These are phyloP conservation scores for Rhododendron ovatum DNA, from an alignment of 148 eudicot genomes.

Conservation along the genomic window DNA sequence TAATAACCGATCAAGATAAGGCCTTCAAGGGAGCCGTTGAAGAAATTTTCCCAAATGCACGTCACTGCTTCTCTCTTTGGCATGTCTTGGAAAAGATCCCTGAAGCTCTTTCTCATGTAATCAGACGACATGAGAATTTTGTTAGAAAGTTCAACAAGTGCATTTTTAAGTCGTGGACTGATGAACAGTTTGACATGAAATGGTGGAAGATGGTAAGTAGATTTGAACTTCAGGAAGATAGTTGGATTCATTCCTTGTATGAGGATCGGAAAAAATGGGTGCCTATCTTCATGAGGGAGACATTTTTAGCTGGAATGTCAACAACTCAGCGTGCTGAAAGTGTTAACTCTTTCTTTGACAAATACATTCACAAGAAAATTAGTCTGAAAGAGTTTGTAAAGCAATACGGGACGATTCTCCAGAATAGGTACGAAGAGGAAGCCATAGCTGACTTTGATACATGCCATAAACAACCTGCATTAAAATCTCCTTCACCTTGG, in stretches of 20 bases:
- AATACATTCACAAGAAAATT: constrained; percentile 35
- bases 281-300: constrained; percentile 38
- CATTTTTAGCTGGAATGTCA: constrained; percentile 51
- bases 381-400: constrained; percentile 43
- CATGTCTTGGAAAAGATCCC: constrained; percentile 47
- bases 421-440: constrained; percentile 54
- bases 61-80: constrained; percentile 56
- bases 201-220: constrained; percentile 53
- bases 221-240: constrained; percentile 49
- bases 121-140: constrained; percentile 36
- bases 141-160: constrained; percentile 41
- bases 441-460: constrained; percentile 55
- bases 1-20: constrained; percentile 46
- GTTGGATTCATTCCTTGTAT: constrained; percentile 46
- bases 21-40: constrained; percentile 29
- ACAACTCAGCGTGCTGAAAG: constrained; percentile 45
- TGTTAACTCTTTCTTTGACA: constrained; percentile 42
- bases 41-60: constrained; percentile 40
- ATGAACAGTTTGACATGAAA: constrained; percentile 49
- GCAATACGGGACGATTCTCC: constrained; percentile 36
- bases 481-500: constrained; percentile 56
- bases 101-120: constrained; percentile 38
- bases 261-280: constrained; percentile 50
- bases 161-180: constrained; percentile 42
- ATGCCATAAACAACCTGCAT: constrained; percentile 47